Evolutionary conservation across 495 filamentous ascomycete species (phyloP), one percentile per base, ranked within the genome.

Genomic region (Aspergillus hancockii): DNA sequence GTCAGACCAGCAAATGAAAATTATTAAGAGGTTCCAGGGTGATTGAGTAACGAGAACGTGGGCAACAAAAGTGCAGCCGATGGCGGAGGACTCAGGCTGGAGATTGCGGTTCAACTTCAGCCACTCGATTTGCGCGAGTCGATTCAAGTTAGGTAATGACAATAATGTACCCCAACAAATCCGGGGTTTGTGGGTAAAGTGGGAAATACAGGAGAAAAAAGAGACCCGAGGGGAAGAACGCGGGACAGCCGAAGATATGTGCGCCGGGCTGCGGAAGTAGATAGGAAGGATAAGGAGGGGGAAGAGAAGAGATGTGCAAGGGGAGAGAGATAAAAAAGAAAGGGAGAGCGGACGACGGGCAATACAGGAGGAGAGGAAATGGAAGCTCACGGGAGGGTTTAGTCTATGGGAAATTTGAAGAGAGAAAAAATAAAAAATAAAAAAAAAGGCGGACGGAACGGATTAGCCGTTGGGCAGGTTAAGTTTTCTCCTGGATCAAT

Each of bases 61-160:
- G 63, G 52, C 54, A 56, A 57, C 53, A 51, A 54, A 59, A 43
- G 59, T 58, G 63, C 40, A 59, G 63, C 63, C 67, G 67, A 69
- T 66, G 67, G 67, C 67, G 67, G 67, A 64, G 63, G 43, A n/a
- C 54, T 34, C 61, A 58, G 62, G 62, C 62, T 60, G 61, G 58
- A 63, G 52, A 60, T 59, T 55, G 61, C 61, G 61, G 54, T 60
- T 64, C 50, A 52, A 41, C 41, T 52, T 62, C 63, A 60, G 63
- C 63, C 63, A 66, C 57, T 58, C 54, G 58, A 52, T 50, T n/a
- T 36, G 57, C 58, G 64, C 49, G 49, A 52, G 34, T 31, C 45
- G 52, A 16, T 55, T 63, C 49, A 18, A 60, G 47, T 63, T 60
- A 63, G 57, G 57, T 63, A 63, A 63, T 63, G 16, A n/a, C 31